These are phyloP conservation scores for Dryas integrifolia DNA, from an alignment of 331 rosid genomes.

Conservation along the genomic window DNA sequence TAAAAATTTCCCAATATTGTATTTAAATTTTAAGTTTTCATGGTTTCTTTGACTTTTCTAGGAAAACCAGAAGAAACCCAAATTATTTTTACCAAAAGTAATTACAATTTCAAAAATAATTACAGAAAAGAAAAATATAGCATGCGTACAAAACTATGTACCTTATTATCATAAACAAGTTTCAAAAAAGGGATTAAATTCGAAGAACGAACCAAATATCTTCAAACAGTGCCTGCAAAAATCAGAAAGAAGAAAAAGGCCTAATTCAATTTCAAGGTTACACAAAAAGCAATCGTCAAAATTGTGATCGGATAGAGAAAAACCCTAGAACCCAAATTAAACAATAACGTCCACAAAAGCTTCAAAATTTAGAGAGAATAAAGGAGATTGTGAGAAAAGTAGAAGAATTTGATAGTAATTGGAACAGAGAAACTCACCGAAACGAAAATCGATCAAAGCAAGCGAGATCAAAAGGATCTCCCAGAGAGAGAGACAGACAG, in stretches of 20 bases:
- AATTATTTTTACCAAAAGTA: not conserved
- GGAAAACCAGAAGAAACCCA: conserved; percentile 4
- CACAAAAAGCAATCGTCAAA: conserved; percentile 5
- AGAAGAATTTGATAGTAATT: conserved; percentile 22
- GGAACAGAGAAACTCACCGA: conserved; percentile 20
- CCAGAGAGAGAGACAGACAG: conserved; percentile 4
- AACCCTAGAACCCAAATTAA: conserved; percentile 25
- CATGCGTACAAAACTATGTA: conserved; percentile 25
- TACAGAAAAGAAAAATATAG: conserved; percentile 17
- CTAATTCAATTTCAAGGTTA: conserved; percentile 23
- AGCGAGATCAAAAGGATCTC: conserved; percentile 28
- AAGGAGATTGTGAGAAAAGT: not conserved
- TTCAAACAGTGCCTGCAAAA: conserved; percentile 17
- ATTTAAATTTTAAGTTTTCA: not conserved
- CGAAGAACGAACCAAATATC: conserved; percentile 1
- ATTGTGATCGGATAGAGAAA: conserved; percentile 22
- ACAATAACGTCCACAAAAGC: conserved; percentile 15
- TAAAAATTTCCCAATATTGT: not conserved
- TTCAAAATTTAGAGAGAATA: conserved; percentile 15
- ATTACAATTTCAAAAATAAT: not conserved
- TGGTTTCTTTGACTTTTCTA: conserved; percentile 1
- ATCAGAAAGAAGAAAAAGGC: not conserved
- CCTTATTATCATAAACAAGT: conserved; percentile 58
- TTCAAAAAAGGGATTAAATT: conserved; percentile 16
- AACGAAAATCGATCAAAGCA: conserved; percentile 34